Base-by-base conservation (phyloP, 176 grass and related monocot genomes). In the Thalia dealbata region DNA sequence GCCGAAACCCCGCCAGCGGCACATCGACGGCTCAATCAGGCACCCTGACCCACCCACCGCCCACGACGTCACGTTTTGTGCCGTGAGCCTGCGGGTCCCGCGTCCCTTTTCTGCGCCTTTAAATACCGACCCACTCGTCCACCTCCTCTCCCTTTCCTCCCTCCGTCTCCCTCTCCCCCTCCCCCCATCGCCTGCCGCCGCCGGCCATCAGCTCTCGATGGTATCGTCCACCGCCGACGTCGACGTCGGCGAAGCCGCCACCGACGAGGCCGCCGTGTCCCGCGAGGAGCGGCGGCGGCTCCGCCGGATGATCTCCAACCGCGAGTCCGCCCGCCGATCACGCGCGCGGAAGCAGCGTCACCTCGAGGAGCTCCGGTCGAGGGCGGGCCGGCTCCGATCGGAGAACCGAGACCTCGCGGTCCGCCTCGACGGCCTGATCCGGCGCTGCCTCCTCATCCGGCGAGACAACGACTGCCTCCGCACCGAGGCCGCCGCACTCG, bases 281-380 rank as follows among this genome's bases (percentile, higher is more conserved):
- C 60, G 2, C 22, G 25, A 14, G 16, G 80, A 78, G 24, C 76
- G 78, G 64, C 75, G 78, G 63, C 80, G 80, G 24, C 84, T 87
- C 25, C 82, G 66, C 64, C 89, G 92, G 26, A 83, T 80, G 85
- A 80, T 92, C 29, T 96, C 89, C 24, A 96, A 96, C 86, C 89
- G 92, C 54, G 82, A 86, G 83, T 96, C 92, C 0, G 89, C 92
- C 23, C 86, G 86, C 52, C 82, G 89, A 1, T 96, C 84, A 6
- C 84, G 92, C 58, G 81, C 77, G 46, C 80, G 86, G 56, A 96
- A 96, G 89, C 82, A 86, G 78, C 82, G 56, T 26, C 73, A 75
- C 80, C 71, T 92, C 59, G 78, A 89, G 43, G 89, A 82, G 56
- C 80, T 87, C 54, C 72, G 77, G 7, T 29, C 3, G 23, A 25